phyloP scores from a whole-genome alignment of 2,329 filamentous ascomycete species.

The Kalaharituber pfeilii region DNA sequence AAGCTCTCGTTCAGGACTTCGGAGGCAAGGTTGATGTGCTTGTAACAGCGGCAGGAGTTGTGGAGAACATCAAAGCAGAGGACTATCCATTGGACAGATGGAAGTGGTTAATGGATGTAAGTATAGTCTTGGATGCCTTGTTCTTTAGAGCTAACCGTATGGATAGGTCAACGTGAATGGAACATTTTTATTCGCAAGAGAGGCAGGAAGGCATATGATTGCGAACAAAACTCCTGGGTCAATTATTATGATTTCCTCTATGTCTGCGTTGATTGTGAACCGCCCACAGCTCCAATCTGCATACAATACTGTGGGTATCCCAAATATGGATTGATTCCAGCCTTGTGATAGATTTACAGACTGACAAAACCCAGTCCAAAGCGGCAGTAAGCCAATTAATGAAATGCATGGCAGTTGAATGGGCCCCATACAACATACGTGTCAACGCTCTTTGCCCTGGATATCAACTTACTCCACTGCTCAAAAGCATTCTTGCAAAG shows the following conservation, averaged over 20 bases:
- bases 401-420: conserved; percentile 77
- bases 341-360: conserved; percentile 24
- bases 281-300: conserved; percentile 73
- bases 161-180: conserved; percentile 61
- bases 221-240: conserved; percentile 59
- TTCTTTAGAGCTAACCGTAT: neutral
- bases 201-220: conserved; percentile 77
- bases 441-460: conserved; percentile 93
- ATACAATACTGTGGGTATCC: conserved; percentile 4
- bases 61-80: conserved; percentile 57
- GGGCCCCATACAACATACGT: conserved; percentile 71
- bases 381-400: conserved; percentile 81
- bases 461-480: conserved; percentile 72
- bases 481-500: conserved; percentile 44
- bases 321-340: too few relatives aligned
- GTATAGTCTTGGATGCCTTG: neutral
- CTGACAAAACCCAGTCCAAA: conserved; percentile 80
- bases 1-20: conserved; percentile 44
- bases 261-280: conserved; percentile 87
- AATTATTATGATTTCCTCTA: conserved; percentile 90
- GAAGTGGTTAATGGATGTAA: conserved; percentile 70
- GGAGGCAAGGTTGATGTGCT: conserved; percentile 66
- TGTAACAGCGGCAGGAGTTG: conserved; percentile 86
- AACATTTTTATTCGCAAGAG: conserved; percentile 73
- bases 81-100: conserved; percentile 78